These are phyloP conservation scores for Madurella mycetomatis DNA, from an alignment of 2,329 filamentous ascomycete species.

Conservation along the genomic window DNA sequence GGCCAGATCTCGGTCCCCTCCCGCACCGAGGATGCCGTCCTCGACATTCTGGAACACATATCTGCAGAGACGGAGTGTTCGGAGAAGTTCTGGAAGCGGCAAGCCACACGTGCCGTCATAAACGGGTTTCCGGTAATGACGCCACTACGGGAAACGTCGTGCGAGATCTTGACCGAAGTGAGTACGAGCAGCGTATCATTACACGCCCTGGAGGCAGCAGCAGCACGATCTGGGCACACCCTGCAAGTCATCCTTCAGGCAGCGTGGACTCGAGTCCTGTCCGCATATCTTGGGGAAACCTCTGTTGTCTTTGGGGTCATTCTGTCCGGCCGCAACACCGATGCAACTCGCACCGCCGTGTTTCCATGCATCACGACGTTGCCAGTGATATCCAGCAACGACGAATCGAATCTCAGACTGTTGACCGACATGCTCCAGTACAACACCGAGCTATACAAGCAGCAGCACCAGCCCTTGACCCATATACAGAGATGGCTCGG, in stretches of 20 bases:
- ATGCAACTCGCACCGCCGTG: constrained; percentile 53
- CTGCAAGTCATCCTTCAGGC: constrained; percentile 72
- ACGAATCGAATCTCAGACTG: constrained; percentile 50
- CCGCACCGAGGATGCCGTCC: constrained; percentile 32
- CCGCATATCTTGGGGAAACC: constrained; percentile 70
- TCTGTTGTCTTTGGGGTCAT: constrained; percentile 75
- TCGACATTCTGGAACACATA: constrained; percentile 38
- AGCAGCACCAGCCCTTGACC: constrained; percentile 67
- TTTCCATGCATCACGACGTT: constrained; percentile 83
- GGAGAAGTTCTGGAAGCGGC: constrained; percentile 59
- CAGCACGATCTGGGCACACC: constrained; percentile 58
- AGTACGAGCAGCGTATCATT: constrained; percentile 38
- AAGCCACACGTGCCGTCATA: constrained; percentile 50
- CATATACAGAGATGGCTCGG: constrained; percentile 70
- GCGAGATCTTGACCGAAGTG: constrained; percentile 33
- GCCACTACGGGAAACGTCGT: constrained; percentile 47
- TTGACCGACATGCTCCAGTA: constrained; percentile 60
- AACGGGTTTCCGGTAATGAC: constrained; percentile 75
- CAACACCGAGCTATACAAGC: constrained; percentile 59
- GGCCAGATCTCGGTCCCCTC: constrained; percentile 12
- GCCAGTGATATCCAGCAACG: constrained; percentile 61
- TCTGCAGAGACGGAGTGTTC: constrained; percentile 29
- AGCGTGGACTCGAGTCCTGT: constrained; percentile 71
- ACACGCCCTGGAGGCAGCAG: constrained; percentile 49
- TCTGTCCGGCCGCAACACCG: constrained; percentile 66